phyloP scores from a whole-genome alignment of 2,329 filamentous ascomycete genomes.

The Hypocreales sp. region DNA sequence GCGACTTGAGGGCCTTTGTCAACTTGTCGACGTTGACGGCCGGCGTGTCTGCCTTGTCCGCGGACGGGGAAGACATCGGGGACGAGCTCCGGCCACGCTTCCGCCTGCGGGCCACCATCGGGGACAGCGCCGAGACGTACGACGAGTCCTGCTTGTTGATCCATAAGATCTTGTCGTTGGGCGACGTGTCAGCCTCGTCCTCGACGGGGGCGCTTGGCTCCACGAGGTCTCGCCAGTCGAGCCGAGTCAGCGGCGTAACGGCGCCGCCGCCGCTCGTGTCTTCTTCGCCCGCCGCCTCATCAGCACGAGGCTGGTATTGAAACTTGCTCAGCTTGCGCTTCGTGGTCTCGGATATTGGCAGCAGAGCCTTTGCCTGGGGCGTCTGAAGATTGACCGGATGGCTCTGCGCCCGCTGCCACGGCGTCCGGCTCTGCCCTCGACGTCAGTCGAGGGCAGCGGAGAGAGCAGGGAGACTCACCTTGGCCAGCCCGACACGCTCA shows the following conservation, averaged over 20 bases:
- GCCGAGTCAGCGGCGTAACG: conserved; percentile 32
- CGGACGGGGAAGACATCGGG: conserved; percentile 50
- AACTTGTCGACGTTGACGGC: conserved; percentile 43
- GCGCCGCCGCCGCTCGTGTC: conserved; percentile 9
- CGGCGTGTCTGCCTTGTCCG: conserved; percentile 25
- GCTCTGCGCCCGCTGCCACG: conserved; percentile 40
- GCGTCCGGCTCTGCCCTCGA: conserved; percentile 19
- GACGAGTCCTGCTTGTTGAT: conserved; percentile 30
- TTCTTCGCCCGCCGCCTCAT: conserved; percentile 6
- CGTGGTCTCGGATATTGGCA: conserved; percentile 39
- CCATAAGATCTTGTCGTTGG: conserved; percentile 48
- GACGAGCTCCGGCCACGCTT: conserved; percentile 66
- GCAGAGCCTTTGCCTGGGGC: conserved; percentile 20
- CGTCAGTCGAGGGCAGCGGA: conserved; percentile 4
- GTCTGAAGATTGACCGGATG: conserved; percentile 24
- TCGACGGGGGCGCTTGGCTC: conserved; percentile 26
- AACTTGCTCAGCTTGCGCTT: conserved; percentile 48
- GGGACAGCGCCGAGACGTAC: conserved; percentile 26
- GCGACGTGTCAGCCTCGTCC: conserved; percentile 33
- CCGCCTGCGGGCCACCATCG: conserved; percentile 31
- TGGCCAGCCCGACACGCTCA: conserved; percentile 16
- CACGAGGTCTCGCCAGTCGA: conserved; percentile 44
- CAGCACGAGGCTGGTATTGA: conserved; percentile 17
- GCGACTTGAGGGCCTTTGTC: conserved; percentile 44
- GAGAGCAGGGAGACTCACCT: conserved; percentile 11